phyloP scores from a whole-genome alignment of 2,329 filamentous ascomycete species.

The Penicillium sp. region DNA sequence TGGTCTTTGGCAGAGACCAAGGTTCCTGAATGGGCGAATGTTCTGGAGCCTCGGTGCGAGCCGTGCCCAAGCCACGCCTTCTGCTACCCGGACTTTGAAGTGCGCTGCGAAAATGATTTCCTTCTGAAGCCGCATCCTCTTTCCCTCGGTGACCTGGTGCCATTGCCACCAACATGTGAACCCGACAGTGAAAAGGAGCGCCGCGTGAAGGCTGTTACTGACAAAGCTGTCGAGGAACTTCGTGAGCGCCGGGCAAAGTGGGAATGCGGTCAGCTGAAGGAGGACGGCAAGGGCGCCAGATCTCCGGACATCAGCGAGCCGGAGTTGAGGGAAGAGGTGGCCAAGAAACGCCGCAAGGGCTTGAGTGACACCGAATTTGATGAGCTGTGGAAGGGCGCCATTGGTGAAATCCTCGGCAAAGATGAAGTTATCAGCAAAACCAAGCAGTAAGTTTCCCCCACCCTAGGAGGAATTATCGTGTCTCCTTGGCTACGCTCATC shows the following conservation, averaged over 20 bases:
- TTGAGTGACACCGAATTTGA: slow-evolving; percentile 89
- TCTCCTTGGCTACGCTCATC: slow-evolving; percentile 20
- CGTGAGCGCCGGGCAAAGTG: slow-evolving; percentile 81
- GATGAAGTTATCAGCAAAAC: slow-evolving; percentile 59
- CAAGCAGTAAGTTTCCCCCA: slow-evolving; percentile 55
- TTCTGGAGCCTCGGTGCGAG: slow-evolving; percentile 78
- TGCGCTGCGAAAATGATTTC: slow-evolving; percentile 82
- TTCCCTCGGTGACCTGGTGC: slow-evolving; percentile 74
- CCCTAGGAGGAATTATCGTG: slow-evolving; percentile 8
- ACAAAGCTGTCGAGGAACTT: slow-evolving; percentile 82
- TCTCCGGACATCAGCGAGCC: slow-evolving; percentile 66
- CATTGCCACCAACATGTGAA: slow-evolving; percentile 87
- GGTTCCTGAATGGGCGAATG: slow-evolving; percentile 70
- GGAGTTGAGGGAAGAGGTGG: slow-evolving; percentile 74
- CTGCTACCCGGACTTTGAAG: slow-evolving; percentile 75
- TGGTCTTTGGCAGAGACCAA: slow-evolving; percentile 59
- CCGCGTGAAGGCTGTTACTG: slow-evolving; percentile 80
- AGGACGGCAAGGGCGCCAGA: slow-evolving; percentile 58
- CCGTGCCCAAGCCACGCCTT: slow-evolving; percentile 86
- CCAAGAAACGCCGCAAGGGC: slow-evolving; percentile 72
- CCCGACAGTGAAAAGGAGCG: slow-evolving; percentile 90
- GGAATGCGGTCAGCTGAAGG: slow-evolving; percentile 77
- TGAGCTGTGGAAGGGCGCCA: slow-evolving; percentile 62
- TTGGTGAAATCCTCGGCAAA: slow-evolving; percentile 51
- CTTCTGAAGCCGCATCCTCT: slow-evolving; percentile 81